Conservation (phyloP, 345 rosid genomes). For the Passiflora organensis region DNA sequence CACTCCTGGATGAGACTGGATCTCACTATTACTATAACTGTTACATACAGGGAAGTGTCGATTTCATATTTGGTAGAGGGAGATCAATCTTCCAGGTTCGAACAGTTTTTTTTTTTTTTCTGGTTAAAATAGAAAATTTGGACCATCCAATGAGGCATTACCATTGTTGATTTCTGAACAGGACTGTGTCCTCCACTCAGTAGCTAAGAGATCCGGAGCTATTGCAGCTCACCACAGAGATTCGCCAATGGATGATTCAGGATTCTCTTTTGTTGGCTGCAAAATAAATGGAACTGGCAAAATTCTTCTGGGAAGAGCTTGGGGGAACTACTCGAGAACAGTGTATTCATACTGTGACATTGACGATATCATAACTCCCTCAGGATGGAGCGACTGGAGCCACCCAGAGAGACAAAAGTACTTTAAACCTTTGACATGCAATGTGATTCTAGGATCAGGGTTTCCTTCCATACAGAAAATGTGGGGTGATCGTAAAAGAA, state of each 20-base stretch:
- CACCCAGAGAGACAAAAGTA: slow-evolving; percentile 51
- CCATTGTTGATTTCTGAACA: slow-evolving; percentile 16
- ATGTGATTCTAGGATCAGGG: not conserved
- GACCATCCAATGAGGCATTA: not conserved
- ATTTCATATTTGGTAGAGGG: slow-evolving; percentile 79
- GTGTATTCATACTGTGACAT: slow-evolving; percentile 68
- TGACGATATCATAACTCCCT: slow-evolving; percentile 51
- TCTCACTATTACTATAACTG: slow-evolving; percentile 70
- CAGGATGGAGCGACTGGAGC: slow-evolving; percentile 92
- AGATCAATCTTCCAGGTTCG: slow-evolving; percentile 69
- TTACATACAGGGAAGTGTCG: slow-evolving; percentile 68
- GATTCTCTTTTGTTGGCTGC: slow-evolving; percentile 80
- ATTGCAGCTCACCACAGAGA: slow-evolving; percentile 86
- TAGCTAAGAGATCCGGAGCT: slow-evolving; percentile 54
- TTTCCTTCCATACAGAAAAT: no score
- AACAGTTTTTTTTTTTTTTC: not conserved
- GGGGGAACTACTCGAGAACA: slow-evolving; percentile 76
- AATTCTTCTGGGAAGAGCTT: slow-evolving; percentile 78
- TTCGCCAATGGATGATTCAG: slow-evolving; percentile 56
- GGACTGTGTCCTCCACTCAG: slow-evolving; percentile 72
- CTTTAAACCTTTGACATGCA: not conserved
- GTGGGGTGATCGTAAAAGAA: no score
- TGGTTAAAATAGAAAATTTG: not conserved
- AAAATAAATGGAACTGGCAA: slow-evolving; percentile 65
- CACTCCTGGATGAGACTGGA: slow-evolving; percentile 74